phyloP scores from a whole-genome alignment of 1,284 basidiomycete species.

The Cutaneotrichosporon sp. region DNA sequence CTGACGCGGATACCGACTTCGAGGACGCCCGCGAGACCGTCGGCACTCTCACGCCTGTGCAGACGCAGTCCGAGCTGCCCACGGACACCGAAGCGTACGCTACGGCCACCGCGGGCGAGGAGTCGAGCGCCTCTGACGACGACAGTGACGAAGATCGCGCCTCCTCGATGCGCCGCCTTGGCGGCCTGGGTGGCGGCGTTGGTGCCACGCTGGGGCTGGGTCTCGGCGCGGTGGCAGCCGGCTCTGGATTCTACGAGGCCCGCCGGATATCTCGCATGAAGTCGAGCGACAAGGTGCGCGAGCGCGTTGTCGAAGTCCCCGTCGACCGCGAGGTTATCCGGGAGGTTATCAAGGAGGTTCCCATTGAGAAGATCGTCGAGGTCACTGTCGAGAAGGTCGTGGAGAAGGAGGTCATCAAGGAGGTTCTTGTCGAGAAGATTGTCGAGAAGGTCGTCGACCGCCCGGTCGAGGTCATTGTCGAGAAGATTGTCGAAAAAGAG shows the following conservation, averaged over 20 bases:
- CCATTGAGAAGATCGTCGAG: conserved; percentile 31
- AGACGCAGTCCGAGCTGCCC: conserved; percentile 63
- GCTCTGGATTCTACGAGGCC: conserved; percentile 36
- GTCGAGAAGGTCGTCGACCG: conserved; percentile 45
- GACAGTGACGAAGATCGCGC: conserved; percentile 42
- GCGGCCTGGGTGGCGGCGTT: conserved; percentile 8
- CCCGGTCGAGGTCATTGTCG: conserved; percentile 43
- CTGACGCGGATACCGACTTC: conserved; percentile 70
- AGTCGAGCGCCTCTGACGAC: conserved; percentile 56
- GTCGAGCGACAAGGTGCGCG: conserved; percentile 36
- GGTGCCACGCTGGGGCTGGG: conserved; percentile 23
- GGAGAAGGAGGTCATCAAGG: conserved; percentile 36
- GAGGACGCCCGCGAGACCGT: conserved; percentile 76
- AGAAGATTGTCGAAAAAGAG: conserved; percentile 43
- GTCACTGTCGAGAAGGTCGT: conserved; percentile 38
- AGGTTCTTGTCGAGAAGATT: conserved; percentile 52
- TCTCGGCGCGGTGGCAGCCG: conserved; percentile 27
- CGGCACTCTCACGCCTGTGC: conserved; percentile 63
- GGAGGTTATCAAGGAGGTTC: conserved; percentile 39
- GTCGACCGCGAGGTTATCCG: conserved; percentile 31
- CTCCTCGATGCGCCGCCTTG: neutral
- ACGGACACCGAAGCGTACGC: conserved; percentile 47
- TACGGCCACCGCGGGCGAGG: conserved; percentile 39
- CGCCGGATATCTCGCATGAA: conserved; percentile 24
- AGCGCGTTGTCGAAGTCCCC: conserved; percentile 47